Evolutionary conservation across 106 monocot genomes (phyloP).

Genomic region (Dendrobium nobile): DNA sequence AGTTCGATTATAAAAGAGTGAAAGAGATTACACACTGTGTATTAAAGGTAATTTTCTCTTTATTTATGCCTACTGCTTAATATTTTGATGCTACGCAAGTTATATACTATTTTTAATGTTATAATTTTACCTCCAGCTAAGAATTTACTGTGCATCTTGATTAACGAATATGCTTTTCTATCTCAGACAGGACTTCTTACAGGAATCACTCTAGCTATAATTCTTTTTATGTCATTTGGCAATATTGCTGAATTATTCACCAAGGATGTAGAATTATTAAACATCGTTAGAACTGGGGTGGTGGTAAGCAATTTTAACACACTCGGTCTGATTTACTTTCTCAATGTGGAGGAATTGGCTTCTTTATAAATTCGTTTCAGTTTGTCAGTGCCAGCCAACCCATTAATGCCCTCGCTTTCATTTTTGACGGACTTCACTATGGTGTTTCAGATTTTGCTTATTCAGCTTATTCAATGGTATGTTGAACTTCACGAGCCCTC

Average conservation of each 20-base stretch:
- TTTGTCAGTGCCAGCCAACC: constrained; percentile 96
- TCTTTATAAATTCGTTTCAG: constrained; percentile 29
- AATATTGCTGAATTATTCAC: constrained; percentile 77
- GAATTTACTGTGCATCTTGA: not conserved
- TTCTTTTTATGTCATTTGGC: constrained; percentile 63
- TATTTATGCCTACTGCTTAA: not conserved
- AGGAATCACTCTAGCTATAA: constrained; percentile 57
- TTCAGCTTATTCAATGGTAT: constrained; percentile 79
- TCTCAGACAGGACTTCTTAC: constrained; percentile 55
- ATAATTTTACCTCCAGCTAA: not conserved
- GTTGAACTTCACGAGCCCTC: constrained; percentile 3
- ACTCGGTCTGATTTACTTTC: not conserved
- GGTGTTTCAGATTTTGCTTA: constrained; percentile 97
- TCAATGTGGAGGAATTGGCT: constrained; percentile 1
- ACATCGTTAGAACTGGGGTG: constrained; percentile 63
- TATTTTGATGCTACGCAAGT: constrained; percentile 8
- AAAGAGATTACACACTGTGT: constrained; percentile 56
- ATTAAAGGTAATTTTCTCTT: constrained; percentile 52
- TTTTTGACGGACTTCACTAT: constrained; percentile 97
- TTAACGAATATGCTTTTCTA: constrained; percentile 6
- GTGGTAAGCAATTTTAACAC: constrained; percentile 44
- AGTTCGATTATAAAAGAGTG: constrained; percentile 69
- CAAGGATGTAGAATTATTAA: constrained; percentile 64
- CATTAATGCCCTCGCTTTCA: constrained; percentile 91
- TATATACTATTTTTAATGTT: constrained; percentile 2